These are phyloP conservation scores for Lagerstroemia speciosa DNA, from an alignment of 345 rosid genomes.

Conservation along the genomic window DNA sequence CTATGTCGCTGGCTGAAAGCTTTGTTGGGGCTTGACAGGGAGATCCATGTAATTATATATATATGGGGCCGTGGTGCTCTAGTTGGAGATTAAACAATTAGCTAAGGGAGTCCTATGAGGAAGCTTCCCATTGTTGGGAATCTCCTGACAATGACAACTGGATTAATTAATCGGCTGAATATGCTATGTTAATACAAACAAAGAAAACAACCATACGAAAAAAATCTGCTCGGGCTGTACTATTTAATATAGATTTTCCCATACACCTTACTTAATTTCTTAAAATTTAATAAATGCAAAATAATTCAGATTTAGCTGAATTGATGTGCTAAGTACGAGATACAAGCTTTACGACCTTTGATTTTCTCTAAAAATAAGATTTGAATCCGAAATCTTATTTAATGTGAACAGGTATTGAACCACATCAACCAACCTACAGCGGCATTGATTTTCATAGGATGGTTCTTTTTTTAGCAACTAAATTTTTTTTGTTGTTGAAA, in stretches of 20 bases:
- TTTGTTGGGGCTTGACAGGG: neutral
- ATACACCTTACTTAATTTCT: too few species aligned
- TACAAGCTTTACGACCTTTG: too few species aligned
- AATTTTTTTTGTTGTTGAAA: too few species aligned
- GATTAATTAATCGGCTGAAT: neutral
- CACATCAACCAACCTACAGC: too few species aligned
- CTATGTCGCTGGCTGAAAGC: neutral
- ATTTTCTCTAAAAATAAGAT: neutral
- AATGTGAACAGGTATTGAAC: too few species aligned
- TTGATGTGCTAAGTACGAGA: accelerated
- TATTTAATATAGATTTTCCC: too few species aligned
- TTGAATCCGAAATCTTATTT: too few species aligned
- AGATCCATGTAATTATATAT: neutral
- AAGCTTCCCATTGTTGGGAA: conserved; percentile 5
- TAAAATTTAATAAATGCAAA: too few species aligned
- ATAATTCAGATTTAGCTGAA: too few species aligned
- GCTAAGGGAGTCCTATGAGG: neutral
- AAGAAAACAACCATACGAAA: neutral
- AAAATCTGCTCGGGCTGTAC: too few species aligned
- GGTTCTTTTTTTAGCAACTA: too few species aligned
- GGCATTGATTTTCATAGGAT: too few species aligned
- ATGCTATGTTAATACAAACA: neutral
- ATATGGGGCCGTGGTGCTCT: neutral
- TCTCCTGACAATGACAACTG: neutral
- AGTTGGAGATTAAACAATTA: neutral